Percentiles rank a stretch among this genome's conserved stretches.
Evolutionary conservation across 2,329 filamentous ascomycete genomes (phyloP).

Genomic region (Aspergillus piperis): DNA sequence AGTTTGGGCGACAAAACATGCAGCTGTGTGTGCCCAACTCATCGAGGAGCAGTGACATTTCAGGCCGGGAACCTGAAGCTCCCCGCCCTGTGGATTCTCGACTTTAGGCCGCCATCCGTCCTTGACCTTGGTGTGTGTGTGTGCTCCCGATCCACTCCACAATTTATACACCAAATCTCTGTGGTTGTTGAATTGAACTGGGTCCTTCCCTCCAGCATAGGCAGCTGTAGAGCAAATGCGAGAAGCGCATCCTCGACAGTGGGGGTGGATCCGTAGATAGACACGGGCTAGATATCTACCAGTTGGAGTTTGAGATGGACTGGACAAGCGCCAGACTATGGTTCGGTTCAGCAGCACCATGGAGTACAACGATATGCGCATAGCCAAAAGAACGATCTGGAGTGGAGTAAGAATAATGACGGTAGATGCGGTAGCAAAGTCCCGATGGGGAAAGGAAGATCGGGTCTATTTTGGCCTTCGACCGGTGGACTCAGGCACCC

Average conservation of each 20-base stretch:
- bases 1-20: constrained; percentile 30
- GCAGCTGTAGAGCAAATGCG: background rate
- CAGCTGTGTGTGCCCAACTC: constrained; percentile 33
- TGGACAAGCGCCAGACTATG: background rate
- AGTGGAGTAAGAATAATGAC: background rate
- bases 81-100: constrained; percentile 19
- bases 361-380: no score
- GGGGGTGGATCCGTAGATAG: background rate
- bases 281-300: background rate
- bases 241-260: background rate
- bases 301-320: background rate
- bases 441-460: background rate
- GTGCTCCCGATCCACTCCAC: background rate
- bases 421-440: background rate
- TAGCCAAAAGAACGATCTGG: background rate
- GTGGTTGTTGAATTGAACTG: background rate
- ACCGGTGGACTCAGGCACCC: constrained; percentile 4
- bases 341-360: background rate
- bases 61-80: constrained; percentile 17
- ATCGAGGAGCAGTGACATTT: constrained; percentile 17
- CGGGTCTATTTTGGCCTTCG: background rate
- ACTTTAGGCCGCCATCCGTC: constrained; percentile 19
- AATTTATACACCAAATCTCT: background rate
- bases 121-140: constrained; percentile 1
- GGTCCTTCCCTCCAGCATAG: background rate